Base-by-base conservation (phyloP, 805 yeast species). In the Ogataea pini region DNA sequence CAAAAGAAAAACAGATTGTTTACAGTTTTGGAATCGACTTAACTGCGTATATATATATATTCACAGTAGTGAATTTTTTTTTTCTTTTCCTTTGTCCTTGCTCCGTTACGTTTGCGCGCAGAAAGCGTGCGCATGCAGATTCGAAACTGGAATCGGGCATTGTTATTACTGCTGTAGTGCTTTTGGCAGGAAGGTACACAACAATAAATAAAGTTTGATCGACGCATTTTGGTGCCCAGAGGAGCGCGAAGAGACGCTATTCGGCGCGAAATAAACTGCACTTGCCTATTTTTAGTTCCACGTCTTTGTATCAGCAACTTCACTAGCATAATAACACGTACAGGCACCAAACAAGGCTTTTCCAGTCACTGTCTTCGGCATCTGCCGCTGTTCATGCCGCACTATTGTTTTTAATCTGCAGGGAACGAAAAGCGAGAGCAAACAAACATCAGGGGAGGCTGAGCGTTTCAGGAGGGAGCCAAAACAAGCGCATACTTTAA, bases 251-350 rank as follows among this genome's bases (percentile, higher is more conserved):
- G 25, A 9, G 42, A 27, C 3, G 32, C 5, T 25, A 12, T 38
- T 25, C 32, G 42, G 42, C 32, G 22, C 32, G 25, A n/a, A 31
- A 25, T 25, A 39, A 39, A 39, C 42, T 39, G 42, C 42, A 28
- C 42, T 39, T 39, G 42, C 42, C 42, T 27, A 39, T 39, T 39
- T 38, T 39, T 39, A 39, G 33, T 9, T 27, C 25, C 32, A 4
- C 24, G 25, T 20, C 14, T 8, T 39, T 28, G 42, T 39, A 6
- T 10, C 8, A 5, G 14, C 9, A 13, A 8, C 34, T 39, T 39
- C 42, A 10, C 42, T 16, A 8, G 42, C 42, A 39, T 28, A 39
- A 39, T 39, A 27, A 9, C 8, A 29, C 24, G 28, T 12, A 39
- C 42, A 39, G 42, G 42, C 25, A 39, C 41, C 27, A 37, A 24